phyloP scores from a whole-genome alignment of 192 early-diverging fungal genomes.

The Entomortierella beljakovae region DNA sequence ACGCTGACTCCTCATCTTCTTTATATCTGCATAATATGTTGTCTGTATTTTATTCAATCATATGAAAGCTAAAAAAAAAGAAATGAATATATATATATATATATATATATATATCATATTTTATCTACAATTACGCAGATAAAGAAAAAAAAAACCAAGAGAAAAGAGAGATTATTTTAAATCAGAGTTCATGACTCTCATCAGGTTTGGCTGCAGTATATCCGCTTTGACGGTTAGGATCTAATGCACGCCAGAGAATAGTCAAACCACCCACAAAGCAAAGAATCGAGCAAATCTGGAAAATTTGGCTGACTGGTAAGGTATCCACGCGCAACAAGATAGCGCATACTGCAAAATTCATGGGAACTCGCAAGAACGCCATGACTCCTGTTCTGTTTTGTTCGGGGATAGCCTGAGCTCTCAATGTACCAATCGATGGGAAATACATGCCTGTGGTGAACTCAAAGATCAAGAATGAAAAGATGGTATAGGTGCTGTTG shows the following conservation, averaged over 20 bases:
- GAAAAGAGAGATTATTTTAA: too few relatives aligned
- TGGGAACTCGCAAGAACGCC: constrained; percentile 70
- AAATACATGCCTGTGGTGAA: constrained; percentile 67
- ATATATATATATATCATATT: too few relatives aligned
- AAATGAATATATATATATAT: too few relatives aligned
- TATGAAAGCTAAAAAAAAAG: too few relatives aligned
- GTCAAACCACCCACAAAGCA: constrained; percentile 53
- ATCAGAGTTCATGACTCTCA: constrained; percentile 32
- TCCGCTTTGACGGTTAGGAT: constrained; percentile 19
- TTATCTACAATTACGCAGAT: background rate
- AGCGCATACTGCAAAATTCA: constrained; percentile 67
- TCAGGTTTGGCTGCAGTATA: constrained; percentile 19
- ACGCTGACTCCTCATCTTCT: too few relatives aligned
- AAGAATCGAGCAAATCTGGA: constrained; percentile 65
- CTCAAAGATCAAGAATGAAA: constrained; percentile 66
- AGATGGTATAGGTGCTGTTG: constrained; percentile 31
- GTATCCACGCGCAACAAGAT: constrained; percentile 59
- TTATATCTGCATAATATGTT: too few relatives aligned
- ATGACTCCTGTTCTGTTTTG: constrained; percentile 68
- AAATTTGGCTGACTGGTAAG: constrained; percentile 54
- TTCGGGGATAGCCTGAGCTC: constrained; percentile 66
- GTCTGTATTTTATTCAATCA: too few relatives aligned
- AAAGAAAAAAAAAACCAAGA: too few relatives aligned
- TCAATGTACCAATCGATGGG: constrained; percentile 62
- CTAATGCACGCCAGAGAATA: constrained; percentile 38